Base-by-base conservation (phyloP, 208 protist species). In the Borovskyia barvae region DNA sequence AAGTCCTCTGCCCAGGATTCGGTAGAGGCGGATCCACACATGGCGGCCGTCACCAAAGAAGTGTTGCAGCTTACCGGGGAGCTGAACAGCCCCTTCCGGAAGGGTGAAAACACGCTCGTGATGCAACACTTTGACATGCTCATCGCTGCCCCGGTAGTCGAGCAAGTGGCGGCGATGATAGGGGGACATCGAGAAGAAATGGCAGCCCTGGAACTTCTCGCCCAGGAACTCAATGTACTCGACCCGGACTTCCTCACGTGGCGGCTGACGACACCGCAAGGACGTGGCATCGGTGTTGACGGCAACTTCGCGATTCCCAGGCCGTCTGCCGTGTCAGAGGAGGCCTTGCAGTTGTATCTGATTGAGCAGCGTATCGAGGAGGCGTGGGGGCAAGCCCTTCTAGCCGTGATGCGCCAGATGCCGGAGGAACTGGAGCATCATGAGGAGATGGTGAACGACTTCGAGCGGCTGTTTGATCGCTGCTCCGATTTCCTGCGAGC, bases 81-180 rank as follows among this genome's bases (percentile, higher is more conserved):
- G 47, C 65, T 81, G 22, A 65, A 24, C 56, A 26, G 57, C 4
- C 49, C 64, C 0, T 75, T 66, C 22, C 75, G 78, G 47, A 92
- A 92, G 48, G 60, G 37, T 0, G 77, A 85, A 37, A 74, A 80
- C 35, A 73, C 71, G 22, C 64, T 74, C 40, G 83, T 88, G 3
- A 52, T 95, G 42, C 85, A 92, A 62, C 59, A 72, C 32, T 95
- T 87, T 57, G 89, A 95, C 50, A 74, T 87, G 49, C 47, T 95
- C 15, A 59, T 78, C 55, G 73, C 72, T 17, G 53, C 74, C n/a
- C 56, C 66, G 2, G 70, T 72, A 14, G 36, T 91, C 17, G 37
- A 64, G 37, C 43, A 56, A 36, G 60, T 83, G 2, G 70, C 75
- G 14, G 64, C 66, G 7, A 49, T 43, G 22, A 46, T 60, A 9